A percentile compares a stretch with the other conserved stretches of the same genome.
Conservation (phyloP, 2,329 filamentous ascomycete species). For the Sporothrix variecibatus region DNA sequence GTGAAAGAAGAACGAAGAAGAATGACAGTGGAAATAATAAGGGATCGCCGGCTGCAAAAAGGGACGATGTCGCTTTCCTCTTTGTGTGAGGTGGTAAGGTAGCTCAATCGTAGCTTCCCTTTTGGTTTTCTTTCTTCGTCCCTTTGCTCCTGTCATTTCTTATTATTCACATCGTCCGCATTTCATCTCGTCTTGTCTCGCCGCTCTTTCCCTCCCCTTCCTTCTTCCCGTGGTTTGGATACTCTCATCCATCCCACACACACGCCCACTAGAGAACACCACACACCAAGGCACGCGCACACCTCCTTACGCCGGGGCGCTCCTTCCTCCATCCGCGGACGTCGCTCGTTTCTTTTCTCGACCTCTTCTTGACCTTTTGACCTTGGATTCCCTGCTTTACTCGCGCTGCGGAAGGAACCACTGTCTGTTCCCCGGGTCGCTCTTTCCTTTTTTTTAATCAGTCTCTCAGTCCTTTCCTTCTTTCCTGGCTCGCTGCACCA, state of each 20-base stretch:
- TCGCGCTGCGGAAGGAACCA: slow-evolving; percentile 20
- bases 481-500: not conserved
- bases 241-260: slow-evolving; percentile 7
- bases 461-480: slow-evolving; percentile 23
- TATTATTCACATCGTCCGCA: not conserved
- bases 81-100: not conserved
- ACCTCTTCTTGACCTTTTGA: slow-evolving; percentile 1
- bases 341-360: slow-evolving; percentile 4
- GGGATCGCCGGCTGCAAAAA: not conserved
- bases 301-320: slow-evolving; percentile 19
- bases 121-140: not conserved
- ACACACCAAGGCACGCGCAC: slow-evolving; percentile 2
- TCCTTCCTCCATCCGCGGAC: not conserved
- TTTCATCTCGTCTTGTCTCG: slow-evolving; percentile 6
- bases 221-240: slow-evolving; percentile 20
- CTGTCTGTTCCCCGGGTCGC: slow-evolving; percentile 8
- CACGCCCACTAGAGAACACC: not conserved
- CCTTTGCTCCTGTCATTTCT: not conserved
- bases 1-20: not conserved
- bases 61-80: slow-evolving; percentile 1
- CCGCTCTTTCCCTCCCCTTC: slow-evolving; percentile 10
- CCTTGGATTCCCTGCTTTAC: not conserved
- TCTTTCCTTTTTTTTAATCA: slow-evolving; percentile 23
- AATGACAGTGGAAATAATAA: not conserved
- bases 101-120: not conserved